Evolutionary conservation across 2,329 filamentous ascomycete species (phyloP).

Genomic region (Stromatinia cepivora): DNA sequence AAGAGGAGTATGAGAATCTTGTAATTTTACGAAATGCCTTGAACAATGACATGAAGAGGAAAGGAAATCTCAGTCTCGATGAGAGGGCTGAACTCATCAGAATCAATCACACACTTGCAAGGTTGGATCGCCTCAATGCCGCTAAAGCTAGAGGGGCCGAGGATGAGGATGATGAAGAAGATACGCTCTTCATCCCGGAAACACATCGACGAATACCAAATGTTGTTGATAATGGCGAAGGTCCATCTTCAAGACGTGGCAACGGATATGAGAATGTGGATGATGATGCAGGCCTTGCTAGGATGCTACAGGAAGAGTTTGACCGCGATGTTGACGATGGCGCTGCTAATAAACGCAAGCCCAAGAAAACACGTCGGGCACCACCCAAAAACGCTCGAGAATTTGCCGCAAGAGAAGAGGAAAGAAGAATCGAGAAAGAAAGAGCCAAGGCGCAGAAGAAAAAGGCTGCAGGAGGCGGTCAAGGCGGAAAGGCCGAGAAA

Average conservation of each 20-base stretch:
- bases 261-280: slow-evolving; percentile 12
- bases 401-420: slow-evolving; percentile 19
- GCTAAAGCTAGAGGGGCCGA: not conserved
- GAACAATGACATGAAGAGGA: not conserved
- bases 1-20: slow-evolving; percentile 19
- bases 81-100: not conserved
- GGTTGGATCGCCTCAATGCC: not conserved
- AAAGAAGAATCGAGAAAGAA: slow-evolving; percentile 29
- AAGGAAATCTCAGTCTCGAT: not conserved
- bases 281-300: slow-evolving; percentile 18
- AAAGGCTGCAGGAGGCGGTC: slow-evolving; percentile 18
- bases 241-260: slow-evolving; percentile 10
- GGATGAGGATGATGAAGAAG: slow-evolving; percentile 4
- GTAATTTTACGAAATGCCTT: not conserved
- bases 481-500: slow-evolving; percentile 15
- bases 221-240: slow-evolving; percentile 12
- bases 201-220: slow-evolving; percentile 6
- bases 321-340: slow-evolving; percentile 13
- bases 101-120: not conserved
- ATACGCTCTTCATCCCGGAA: slow-evolving; percentile 30
- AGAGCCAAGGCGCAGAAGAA: slow-evolving; percentile 30
- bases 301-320: slow-evolving; percentile 28
- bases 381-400: slow-evolving; percentile 33
- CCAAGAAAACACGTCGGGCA: slow-evolving; percentile 29
- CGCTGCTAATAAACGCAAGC: slow-evolving; percentile 21